Percentiles rank a stretch among this genome's conserved stretches.
phyloP scores from a whole-genome alignment of 2,329 filamentous ascomycete genomes.

The Penicillium sclerotiorum region DNA sequence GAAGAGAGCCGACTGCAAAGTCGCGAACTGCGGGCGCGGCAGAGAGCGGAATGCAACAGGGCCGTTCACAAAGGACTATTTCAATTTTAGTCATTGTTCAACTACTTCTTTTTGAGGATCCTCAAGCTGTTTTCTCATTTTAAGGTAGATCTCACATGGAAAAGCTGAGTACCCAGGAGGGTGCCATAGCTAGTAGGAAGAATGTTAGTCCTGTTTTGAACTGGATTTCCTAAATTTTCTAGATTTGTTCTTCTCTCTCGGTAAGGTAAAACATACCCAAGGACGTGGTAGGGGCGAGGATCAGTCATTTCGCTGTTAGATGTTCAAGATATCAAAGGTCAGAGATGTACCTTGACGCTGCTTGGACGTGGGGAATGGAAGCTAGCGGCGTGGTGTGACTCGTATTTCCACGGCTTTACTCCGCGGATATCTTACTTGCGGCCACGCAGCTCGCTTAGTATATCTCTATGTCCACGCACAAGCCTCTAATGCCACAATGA shows the following conservation, averaged over 20 bases:
- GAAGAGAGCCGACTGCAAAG: conserved; percentile 79
- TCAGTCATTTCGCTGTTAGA: conserved; percentile 28
- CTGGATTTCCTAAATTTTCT: background rate
- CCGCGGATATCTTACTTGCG: background rate
- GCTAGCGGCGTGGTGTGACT: conserved; percentile 2
- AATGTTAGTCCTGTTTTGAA: conserved; percentile 9
- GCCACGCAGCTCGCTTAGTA: background rate
- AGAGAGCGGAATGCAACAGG: conserved; percentile 76
- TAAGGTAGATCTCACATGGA: conserved; percentile 62
- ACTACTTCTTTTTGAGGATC: background rate
- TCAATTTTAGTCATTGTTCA: conserved; percentile 1
- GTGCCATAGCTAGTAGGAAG: conserved; percentile 72
- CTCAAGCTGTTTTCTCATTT: background rate
- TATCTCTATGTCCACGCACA: conserved; percentile 11
- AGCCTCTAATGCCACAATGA: conserved; percentile 6
- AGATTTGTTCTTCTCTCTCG: background rate
- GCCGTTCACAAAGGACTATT: conserved; percentile 72
- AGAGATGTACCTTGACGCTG: background rate
- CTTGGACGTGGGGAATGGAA: conserved; percentile 4
- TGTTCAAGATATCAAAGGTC: background rate
- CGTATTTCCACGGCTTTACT: background rate
- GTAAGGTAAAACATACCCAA: conserved; percentile 29
- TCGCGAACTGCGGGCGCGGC: conserved; percentile 76
- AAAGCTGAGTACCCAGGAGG: conserved; percentile 82
- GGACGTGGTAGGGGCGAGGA: conserved; percentile 37